A percentile compares a stretch with the other conserved stretches of the same genome.
Conservation (phyloP, 495 filamentous ascomycete species). For the Alectoria sarmentosa region DNA sequence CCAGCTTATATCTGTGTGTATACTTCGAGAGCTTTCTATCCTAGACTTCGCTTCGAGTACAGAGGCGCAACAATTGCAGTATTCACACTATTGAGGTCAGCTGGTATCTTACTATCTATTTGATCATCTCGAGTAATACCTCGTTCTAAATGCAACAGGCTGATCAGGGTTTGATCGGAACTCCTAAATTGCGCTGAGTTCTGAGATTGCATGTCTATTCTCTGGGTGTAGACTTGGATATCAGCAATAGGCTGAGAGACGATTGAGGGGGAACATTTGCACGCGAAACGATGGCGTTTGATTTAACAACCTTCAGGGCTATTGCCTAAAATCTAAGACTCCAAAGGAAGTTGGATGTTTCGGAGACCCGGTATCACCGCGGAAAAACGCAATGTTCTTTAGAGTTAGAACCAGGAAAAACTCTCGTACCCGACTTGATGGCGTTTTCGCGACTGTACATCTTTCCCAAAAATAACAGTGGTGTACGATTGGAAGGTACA, state of each 20-base stretch:
- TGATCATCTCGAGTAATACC: neutral
- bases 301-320: neutral
- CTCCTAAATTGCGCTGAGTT: neutral
- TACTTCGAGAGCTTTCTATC: neutral
- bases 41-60: neutral
- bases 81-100: neutral
- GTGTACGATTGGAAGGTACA: neutral
- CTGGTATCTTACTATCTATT: neutral
- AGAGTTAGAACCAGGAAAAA: neutral
- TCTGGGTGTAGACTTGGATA: neutral
- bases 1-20: neutral
- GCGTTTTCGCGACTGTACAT: neutral
- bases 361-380: neutral
- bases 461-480: neutral
- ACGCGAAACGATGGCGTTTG: neutral
- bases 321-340: neutral
- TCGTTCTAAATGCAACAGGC: neutral
- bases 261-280: neutral
- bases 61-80: no score
- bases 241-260: neutral
- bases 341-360: neutral
- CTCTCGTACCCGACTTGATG: neutral
- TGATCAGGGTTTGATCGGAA: neutral
- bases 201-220: neutral
- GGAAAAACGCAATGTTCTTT: neutral